These are phyloP conservation scores for Auricularia auricula-judae DNA, from an alignment of 768 basidiomycete species.

Conservation along the genomic window DNA sequence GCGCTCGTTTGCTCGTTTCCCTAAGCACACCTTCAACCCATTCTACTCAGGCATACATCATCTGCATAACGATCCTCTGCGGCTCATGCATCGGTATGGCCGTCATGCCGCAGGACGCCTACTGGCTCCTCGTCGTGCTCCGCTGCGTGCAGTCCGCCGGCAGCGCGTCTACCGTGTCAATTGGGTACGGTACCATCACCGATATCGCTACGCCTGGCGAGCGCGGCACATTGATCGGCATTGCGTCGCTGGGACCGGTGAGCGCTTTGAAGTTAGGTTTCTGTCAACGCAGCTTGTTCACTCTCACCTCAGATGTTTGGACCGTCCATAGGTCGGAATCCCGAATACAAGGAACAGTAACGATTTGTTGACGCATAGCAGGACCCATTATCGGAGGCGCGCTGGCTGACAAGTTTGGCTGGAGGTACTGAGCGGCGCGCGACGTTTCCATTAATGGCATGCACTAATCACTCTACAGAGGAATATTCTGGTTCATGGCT, in stretches of 20 bases:
- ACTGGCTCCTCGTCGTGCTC: constrained; percentile 73
- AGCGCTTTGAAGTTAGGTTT: constrained; percentile 7
- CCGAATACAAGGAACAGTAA: constrained; percentile 1
- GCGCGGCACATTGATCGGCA: constrained; percentile 62
- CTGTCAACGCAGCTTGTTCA: background rate
- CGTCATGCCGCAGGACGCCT: constrained; percentile 43
- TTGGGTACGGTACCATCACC: constrained; percentile 65
- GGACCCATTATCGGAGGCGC: constrained; percentile 44
- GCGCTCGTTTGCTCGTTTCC: background rate
- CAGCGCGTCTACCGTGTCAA: constrained; percentile 55
- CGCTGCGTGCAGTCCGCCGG: constrained; percentile 72
- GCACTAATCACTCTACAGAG: constrained; percentile 21
- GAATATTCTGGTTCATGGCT: constrained; percentile 54
- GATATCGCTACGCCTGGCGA: constrained; percentile 68
- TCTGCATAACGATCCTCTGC: constrained; percentile 51
- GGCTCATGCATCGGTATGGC: constrained; percentile 56
- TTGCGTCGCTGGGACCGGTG: constrained; percentile 57
- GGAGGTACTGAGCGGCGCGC: constrained; percentile 32
- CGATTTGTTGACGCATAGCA: constrained; percentile 7
- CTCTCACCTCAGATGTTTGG: background rate
- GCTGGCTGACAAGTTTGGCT: constrained; percentile 48
- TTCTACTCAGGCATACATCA: constrained; percentile 26
- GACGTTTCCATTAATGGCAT: too few species aligned
- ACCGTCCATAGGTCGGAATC: constrained; percentile 15
- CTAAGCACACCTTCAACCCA: background rate